Base-by-base conservation (phyloP, 2,329 filamentous ascomycete species). In the Sporothrix schenckii region DNA sequence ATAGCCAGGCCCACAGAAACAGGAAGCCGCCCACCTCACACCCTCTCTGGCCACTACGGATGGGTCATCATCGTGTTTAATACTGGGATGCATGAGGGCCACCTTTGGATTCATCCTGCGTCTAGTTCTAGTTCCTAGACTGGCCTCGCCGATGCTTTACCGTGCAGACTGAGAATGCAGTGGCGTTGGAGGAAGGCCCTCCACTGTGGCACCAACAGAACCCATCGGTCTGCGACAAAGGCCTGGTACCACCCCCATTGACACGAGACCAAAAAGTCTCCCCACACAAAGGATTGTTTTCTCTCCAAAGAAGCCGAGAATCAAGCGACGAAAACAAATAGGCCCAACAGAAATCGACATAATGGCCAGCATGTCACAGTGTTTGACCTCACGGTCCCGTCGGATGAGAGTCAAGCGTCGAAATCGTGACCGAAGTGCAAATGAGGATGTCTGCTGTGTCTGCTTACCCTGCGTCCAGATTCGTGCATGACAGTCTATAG, bases 351-450 rank as follows among this genome's bases (percentile, higher is more conserved):
- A 54, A 24, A 54, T 27, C 10, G 52, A 16, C 52, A 24, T 11
- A 54, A 16, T 24, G 21, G 52, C 52, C 11, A 6, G 41, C 14
- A 16, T 44, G 41, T 44, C 34, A 13, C 27, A 16, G 27, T 24
- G 53, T 56, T 24, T 56, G 53, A 56, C 53, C 53, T 56, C 53
- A 34, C 27, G 53, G 53, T 11, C 53, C 53, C 24, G 53, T 56
- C 53, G 53, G 53, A 56, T 13, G 24, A 56, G 30, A 56, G 4
- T 56, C 27, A 19, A 19, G 50, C n/a, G 11, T n/a, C n/a, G n/a
- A 53, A 53, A 10, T 34, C 7, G 7, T 34, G 41, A 44, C 19
- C 41, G 52, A 30, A 11, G 21, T 3, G 13, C 30, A 30, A 16
- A 3, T 3, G 41, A 44, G 10, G 11, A 16, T 13, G 11, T 3